Conservation (phyloP, 2,329 filamentous ascomycete species). For the Pyricularia sp. region DNA sequence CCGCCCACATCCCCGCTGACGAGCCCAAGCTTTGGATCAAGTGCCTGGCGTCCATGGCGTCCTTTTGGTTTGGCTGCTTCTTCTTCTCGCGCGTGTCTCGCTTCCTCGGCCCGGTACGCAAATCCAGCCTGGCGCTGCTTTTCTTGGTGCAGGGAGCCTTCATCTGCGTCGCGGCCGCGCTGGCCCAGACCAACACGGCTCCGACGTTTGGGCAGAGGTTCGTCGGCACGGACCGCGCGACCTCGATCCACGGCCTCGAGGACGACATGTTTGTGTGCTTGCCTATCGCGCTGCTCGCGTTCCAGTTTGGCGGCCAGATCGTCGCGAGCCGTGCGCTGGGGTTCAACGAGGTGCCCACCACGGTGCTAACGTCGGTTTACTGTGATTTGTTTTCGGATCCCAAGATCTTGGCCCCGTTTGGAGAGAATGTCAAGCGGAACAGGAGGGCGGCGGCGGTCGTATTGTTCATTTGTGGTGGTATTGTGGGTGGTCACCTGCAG, state of each 20-base stretch:
- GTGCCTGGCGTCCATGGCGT: slow-evolving; percentile 34
- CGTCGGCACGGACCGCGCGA: slow-evolving; percentile 28
- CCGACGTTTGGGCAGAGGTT: slow-evolving; percentile 25
- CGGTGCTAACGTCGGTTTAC: slow-evolving; percentile 44
- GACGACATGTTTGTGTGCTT: slow-evolving; percentile 26
- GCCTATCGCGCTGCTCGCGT: slow-evolving; percentile 37
- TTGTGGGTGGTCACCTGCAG: slow-evolving; percentile 37
- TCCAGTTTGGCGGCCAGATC: slow-evolving; percentile 47
- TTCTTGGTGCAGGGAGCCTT: slow-evolving; percentile 42
- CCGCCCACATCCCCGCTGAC: slow-evolving; percentile 38
- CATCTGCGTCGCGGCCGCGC: slow-evolving; percentile 41
- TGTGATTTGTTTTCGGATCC: slow-evolving; percentile 45
- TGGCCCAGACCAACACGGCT: slow-evolving; percentile 36
- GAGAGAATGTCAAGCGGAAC: slow-evolving; percentile 40
- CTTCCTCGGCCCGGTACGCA: slow-evolving; percentile 12
- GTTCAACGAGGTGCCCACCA: slow-evolving; percentile 45
- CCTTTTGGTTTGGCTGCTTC: slow-evolving; percentile 45
- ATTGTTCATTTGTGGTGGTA: slow-evolving; percentile 33
- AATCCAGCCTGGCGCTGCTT: slow-evolving; percentile 29
- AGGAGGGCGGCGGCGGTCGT: slow-evolving; percentile 33
- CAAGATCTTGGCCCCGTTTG: slow-evolving; percentile 29
- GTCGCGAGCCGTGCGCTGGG: slow-evolving; percentile 40
- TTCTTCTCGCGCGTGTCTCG: slow-evolving; percentile 26
- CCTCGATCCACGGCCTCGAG: slow-evolving; percentile 27
- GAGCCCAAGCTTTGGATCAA: slow-evolving; percentile 32